Percentiles rank a stretch among this genome's conserved stretches.
These are phyloP conservation scores for Podaxis rugospora DNA, from an alignment of 768 basidiomycete genomes.

Conservation along the genomic window DNA sequence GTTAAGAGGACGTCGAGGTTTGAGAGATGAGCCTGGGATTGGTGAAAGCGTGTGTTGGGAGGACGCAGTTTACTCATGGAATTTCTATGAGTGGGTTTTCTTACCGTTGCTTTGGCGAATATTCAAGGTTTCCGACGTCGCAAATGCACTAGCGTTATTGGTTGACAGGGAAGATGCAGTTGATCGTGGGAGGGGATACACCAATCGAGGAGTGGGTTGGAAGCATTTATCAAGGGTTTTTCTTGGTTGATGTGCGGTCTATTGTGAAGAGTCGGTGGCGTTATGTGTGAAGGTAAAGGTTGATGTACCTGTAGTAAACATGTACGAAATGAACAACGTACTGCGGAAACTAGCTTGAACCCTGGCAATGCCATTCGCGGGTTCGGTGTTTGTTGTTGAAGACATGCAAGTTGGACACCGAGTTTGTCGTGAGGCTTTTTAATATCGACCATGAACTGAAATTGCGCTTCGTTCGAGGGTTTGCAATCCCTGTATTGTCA, in stretches of 20 bases:
- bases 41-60: conserved; percentile 46
- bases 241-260: conserved; percentile 18
- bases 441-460: too few relatives aligned
- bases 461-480: too few relatives aligned
- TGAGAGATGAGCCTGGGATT: conserved; percentile 43
- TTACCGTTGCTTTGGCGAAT: not conserved
- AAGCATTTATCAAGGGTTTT: conserved; percentile 43
- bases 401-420: too few relatives aligned
- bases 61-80: conserved; percentile 37
- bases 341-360: too few relatives aligned
- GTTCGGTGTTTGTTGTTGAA: too few relatives aligned
- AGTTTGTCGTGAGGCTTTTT: too few relatives aligned
- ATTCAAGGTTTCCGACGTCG: conserved; percentile 39
- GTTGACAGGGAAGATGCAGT: conserved; percentile 47
- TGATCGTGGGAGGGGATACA: conserved; percentile 48
- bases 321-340: too few relatives aligned
- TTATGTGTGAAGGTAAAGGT: too few relatives aligned
- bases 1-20: conserved; percentile 49
- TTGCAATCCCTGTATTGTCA: too few relatives aligned
- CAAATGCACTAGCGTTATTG: conserved; percentile 37
- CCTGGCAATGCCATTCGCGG: too few relatives aligned
- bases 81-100: conserved; percentile 38
- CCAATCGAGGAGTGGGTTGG: conserved; percentile 41
- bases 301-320: too few relatives aligned
- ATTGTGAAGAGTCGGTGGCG: not conserved